Base-by-base conservation (phyloP, 192 early-diverging fungal species). In the Lunasporangiospora selenospora region DNA sequence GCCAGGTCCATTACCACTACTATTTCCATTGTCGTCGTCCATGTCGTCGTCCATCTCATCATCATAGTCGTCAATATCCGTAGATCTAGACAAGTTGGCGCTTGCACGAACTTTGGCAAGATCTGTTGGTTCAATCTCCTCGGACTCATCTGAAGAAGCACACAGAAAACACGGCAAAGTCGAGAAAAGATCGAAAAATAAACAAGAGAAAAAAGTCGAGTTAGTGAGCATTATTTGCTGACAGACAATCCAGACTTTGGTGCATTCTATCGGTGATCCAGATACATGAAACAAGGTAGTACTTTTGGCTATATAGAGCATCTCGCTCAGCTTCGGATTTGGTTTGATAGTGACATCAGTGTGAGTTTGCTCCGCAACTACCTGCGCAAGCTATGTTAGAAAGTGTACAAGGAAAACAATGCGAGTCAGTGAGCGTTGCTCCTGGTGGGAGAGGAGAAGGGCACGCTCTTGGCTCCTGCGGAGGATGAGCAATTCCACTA, bases 311-410 rank as follows among this genome's bases (percentile, higher is more conserved):
- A 87, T 77, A 37, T 48, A 75, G 29, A 90, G 78, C 47, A 89
- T 76, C 65, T 90, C 88, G 6, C 82, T 79, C 32, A 90, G 79
- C 49, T 70, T 79, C 23, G 85, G 75, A 34, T 79, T 88, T 56
- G 84, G 86, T 58, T 80, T 83, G 71, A 81, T 80, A 40, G 78
- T 84, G 67, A 79, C 83, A 12, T 75, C 67, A 42, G 84, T 81
- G 75, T 83, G 85, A 65, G 93, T 84, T 67, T 89, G 80, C 30
- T 86, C 79, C 10, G 85, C 84, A 7, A 91, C 80, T 29, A 79
- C 75, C 65, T 81, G 82, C 38, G 84, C 85, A 41, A 90, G 64
- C 44, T 75, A 67, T 11, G 76, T 62, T 39, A 67, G 26, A 9
- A 32, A 32, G 11, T 19, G 21, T 24, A 12, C n/a, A n/a, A n/a